These are phyloP conservation scores for Ophiostoma populinum DNA, from an alignment of 2,329 filamentous ascomycete species.

Conservation along the genomic window DNA sequence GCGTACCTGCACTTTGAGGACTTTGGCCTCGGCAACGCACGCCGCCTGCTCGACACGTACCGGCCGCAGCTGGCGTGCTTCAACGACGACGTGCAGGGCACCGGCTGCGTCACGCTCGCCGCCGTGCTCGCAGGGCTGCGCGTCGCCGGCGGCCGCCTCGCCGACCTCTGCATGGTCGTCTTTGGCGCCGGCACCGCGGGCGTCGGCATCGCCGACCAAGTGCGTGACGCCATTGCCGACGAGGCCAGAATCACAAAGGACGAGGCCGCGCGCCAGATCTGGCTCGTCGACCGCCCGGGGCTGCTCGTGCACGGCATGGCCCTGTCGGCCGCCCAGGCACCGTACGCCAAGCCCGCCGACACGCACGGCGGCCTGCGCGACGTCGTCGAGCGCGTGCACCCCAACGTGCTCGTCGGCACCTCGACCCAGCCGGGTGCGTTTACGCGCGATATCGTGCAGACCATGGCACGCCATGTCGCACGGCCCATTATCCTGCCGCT, in stretches of 20 bases:
- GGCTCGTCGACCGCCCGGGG: conserved; percentile 69
- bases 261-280: conserved; percentile 69
- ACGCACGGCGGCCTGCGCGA: conserved; percentile 30
- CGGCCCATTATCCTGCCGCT: conserved; percentile 67
- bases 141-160: conserved; percentile 46
- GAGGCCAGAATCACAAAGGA: conserved; percentile 48
- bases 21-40: conserved; percentile 61
- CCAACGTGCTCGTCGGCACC: conserved; percentile 70
- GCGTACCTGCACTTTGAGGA: conserved; percentile 86
- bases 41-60: conserved; percentile 61
- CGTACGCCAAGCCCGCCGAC: conserved; percentile 42
- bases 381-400: conserved; percentile 53
- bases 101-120: conserved; percentile 71
- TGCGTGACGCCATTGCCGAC: conserved; percentile 59
- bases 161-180: conserved; percentile 53
- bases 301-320: conserved; percentile 45
- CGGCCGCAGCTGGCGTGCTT: conserved; percentile 62
- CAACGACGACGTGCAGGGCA: conserved; percentile 72
- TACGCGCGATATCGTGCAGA: conserved; percentile 53
- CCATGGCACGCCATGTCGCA: conserved; percentile 58
- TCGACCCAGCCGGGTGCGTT: conserved; percentile 65
- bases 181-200: conserved; percentile 74
- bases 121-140: conserved; percentile 63
- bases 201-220: conserved; percentile 71
- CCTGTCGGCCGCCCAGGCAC: conserved; percentile 44